Conservation (phyloP, 2,329 filamentous ascomycete genomes). For the Calonectria fujianensis region DNA sequence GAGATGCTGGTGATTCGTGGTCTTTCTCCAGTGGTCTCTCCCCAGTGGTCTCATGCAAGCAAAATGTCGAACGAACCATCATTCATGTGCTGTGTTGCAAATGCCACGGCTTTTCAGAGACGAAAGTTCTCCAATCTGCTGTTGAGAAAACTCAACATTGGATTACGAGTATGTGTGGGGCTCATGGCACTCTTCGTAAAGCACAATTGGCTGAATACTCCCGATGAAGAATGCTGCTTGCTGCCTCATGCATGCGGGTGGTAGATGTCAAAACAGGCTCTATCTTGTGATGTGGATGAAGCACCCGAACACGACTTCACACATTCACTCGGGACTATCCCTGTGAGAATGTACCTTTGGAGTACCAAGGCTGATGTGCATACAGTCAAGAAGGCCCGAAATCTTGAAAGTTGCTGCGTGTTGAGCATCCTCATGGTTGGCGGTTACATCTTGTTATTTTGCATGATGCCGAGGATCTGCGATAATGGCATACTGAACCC, state of each 20-base stretch:
- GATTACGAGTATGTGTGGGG: background rate
- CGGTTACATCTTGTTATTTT: conserved; percentile 23
- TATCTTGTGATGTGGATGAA: background rate
- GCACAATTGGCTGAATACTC: background rate
- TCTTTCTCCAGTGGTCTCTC: background rate
- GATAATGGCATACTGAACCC: background rate
- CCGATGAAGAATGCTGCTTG: background rate
- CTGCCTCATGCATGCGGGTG: background rate
- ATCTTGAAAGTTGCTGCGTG: background rate
- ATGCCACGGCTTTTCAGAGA: background rate
- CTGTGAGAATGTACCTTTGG: background rate
- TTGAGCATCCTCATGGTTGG: conserved; percentile 24
- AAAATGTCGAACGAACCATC: background rate
- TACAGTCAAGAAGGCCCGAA: background rate
- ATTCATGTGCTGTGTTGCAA: background rate
- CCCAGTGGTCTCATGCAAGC: background rate
- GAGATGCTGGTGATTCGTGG: background rate
- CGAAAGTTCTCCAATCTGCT: background rate
- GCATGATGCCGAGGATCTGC: conserved; percentile 23
- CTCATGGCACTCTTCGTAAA: background rate
- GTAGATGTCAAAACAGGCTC: background rate
- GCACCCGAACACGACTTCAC: background rate
- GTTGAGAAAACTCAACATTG: conserved; percentile 2
- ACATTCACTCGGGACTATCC: background rate
- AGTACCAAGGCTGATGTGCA: background rate